phyloP scores from a whole-genome alignment of 306 rosid species.

The Lathyrus sativus region DNA sequence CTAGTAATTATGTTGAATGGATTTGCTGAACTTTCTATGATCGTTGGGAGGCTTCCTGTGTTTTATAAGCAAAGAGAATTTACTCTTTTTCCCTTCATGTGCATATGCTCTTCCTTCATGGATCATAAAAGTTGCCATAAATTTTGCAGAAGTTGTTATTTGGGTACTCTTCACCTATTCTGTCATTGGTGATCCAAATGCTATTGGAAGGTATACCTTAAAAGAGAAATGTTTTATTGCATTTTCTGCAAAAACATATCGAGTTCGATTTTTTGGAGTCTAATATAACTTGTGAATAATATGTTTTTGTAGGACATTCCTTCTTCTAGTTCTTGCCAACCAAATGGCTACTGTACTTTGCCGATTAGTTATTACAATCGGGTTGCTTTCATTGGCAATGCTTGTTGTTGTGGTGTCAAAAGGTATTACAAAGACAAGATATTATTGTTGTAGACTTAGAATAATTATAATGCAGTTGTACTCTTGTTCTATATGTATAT shows the following conservation, averaged over 20 bases:
- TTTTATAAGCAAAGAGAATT: not conserved
- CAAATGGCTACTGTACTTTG: slow-evolving; percentile 54
- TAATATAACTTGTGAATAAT: not conserved
- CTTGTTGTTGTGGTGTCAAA: not conserved
- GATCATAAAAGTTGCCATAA: not conserved
- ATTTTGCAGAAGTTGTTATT: not conserved
- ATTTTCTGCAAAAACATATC: not conserved
- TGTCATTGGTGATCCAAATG: not conserved
- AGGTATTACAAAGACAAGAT: not conserved
- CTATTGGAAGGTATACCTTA: not conserved
- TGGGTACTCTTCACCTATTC: not conserved
- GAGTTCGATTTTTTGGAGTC: not conserved
- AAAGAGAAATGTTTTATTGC: not conserved
- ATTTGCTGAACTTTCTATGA: slow-evolving; percentile 15
- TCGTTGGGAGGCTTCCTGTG: slow-evolving; percentile 1
- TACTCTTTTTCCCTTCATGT: not conserved
- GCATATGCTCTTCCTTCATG: too few relatives aligned
- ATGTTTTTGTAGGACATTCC: slow-evolving; percentile 4
- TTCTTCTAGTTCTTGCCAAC: slow-evolving; percentile 42
- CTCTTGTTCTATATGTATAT: not conserved
- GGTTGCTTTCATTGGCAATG: not conserved
- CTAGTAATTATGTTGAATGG: not conserved
- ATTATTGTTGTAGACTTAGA: not conserved
- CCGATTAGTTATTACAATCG: slow-evolving; percentile 47
- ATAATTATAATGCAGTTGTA: not conserved